A percentile compares a stretch with the other conserved stretches of the same genome.
Conservation (phyloP, 768 basidiomycete species). For the Russula sp. region DNA sequence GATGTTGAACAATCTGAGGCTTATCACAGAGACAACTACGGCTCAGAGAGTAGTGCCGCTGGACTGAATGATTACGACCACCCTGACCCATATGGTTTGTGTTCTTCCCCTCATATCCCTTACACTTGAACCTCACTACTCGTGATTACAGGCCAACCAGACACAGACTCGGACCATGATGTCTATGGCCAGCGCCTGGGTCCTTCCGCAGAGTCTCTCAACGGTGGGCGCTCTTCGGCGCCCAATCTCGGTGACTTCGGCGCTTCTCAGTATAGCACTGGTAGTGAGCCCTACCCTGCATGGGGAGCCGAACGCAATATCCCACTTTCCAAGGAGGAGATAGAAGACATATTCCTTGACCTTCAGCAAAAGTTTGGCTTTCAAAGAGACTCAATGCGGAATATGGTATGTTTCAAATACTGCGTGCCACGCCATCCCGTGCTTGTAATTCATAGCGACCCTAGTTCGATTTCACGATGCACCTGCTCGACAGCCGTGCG, state of each 20-base stretch:
- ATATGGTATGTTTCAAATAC: constrained; percentile 63
- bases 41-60: constrained; percentile 67
- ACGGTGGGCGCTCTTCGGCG: constrained; percentile 66
- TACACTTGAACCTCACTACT: neutral
- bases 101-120: neutral
- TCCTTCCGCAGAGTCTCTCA: constrained; percentile 75
- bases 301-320: constrained; percentile 92
- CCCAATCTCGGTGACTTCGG: constrained; percentile 68
- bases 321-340: constrained; percentile 98
- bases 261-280: constrained; percentile 45
- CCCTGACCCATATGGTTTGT: constrained; percentile 49
- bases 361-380: constrained; percentile 99
- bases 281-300: constrained; percentile 85
- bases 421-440: neutral
- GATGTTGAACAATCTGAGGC: constrained; percentile 69
- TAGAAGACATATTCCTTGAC: constrained; percentile 97
- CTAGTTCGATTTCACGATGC: constrained; percentile 97
- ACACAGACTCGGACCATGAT: constrained; percentile 81
- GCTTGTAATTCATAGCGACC: constrained; percentile 8
- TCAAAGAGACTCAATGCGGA: constrained; percentile 91
- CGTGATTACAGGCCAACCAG: constrained; percentile 56
- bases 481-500: constrained; percentile 91
- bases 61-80: constrained; percentile 59
- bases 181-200: constrained; percentile 66
- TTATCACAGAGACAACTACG: constrained; percentile 62